These are phyloP conservation scores for Nigrograna mackinnonii DNA, from an alignment of 2,329 filamentous ascomycete species.

Conservation along the genomic window DNA sequence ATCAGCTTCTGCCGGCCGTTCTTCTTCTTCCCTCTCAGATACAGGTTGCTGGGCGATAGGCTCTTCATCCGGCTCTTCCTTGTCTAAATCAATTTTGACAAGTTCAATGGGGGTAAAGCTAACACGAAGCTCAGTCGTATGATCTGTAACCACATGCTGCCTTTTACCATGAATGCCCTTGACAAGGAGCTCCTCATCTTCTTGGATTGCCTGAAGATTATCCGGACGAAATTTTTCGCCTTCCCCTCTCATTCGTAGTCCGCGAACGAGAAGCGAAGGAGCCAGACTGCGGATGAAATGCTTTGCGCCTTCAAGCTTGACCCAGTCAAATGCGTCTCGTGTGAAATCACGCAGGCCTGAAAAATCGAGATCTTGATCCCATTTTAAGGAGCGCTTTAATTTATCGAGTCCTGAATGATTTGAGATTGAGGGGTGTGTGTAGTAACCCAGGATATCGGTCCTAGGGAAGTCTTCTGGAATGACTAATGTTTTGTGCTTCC, in stretches of 20 bases:
- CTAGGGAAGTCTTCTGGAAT: slow-evolving; percentile 85
- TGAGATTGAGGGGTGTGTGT: slow-evolving; percentile 86
- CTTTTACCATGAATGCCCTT: slow-evolving; percentile 69
- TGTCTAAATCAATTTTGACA: slow-evolving; percentile 74
- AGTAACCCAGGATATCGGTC: slow-evolving; percentile 77
- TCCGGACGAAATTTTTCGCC: slow-evolving; percentile 20
- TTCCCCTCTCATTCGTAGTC: slow-evolving; percentile 47
- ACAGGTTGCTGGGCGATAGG: slow-evolving; percentile 28
- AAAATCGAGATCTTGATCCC: slow-evolving; percentile 68
- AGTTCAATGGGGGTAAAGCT: slow-evolving; percentile 76
- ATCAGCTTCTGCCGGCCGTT: slow-evolving; percentile 8
- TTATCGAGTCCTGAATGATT: slow-evolving; percentile 58
- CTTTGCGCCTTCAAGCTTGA: slow-evolving; percentile 73
- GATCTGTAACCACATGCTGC: slow-evolving; percentile 74
- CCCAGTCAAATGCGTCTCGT: slow-evolving; percentile 85
- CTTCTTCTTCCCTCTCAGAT: slow-evolving; percentile 24
- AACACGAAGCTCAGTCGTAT: slow-evolving; percentile 75
- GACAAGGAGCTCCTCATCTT: slow-evolving; percentile 60
- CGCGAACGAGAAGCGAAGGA: slow-evolving; percentile 71
- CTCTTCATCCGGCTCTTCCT: slow-evolving; percentile 74
- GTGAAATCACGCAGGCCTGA: slow-evolving; percentile 72
- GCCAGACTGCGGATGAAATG: slow-evolving; percentile 84
- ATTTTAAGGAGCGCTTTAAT: slow-evolving; percentile 59
- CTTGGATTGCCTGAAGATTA: slow-evolving; percentile 44
- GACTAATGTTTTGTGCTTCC: slow-evolving; percentile 71